Evolutionary conservation across 306 rosid species (phyloP), one percentile per base, ranked within the genome.

Genomic region (Cajanus cajan): DNA sequence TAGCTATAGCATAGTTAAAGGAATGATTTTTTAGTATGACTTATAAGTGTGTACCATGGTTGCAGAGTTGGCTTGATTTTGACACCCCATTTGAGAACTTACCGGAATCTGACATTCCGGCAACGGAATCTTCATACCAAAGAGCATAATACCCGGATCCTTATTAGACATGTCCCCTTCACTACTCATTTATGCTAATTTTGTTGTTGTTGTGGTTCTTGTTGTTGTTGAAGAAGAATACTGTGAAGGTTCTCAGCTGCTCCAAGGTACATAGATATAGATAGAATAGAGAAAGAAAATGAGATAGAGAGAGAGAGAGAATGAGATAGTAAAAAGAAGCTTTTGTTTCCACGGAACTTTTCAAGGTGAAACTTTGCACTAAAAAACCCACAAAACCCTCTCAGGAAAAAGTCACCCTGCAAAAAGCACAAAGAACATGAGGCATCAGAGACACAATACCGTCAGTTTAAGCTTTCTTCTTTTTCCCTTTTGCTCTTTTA

Each of bases 81-180:
- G 85, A 80, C 47, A 82, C 45, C 55, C 77, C 76, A 51, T 24
- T 40, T 47, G 62, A 75, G 80, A 76, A 64, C 7, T 48, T 2
- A 50, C 76, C 81, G 81, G 86, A 84, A 71, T 82, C 78, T 80
- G 91, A 70, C 43, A 85, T 71, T 80, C 84, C 57, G 87, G 79
- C 65, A 89, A 65, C 4, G 89, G 82, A 80, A 92, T 88, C 70
- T 86, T 90, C 75, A 79, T 78, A 0, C 97, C 97, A 64, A 90
- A 92, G 80, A 92, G 97, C 86, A 74, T 92, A 36, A 92, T 74
- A 63, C 81, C 88, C 40, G 76, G 85, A 89, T 89, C 90, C 71
- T 70, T 76, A 71, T 40, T 57, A 52, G 41, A 47, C 84, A 78
- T 78, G 54, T 66, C 71, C 47, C 73, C 77, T 28, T 33, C 67